Evolutionary conservation across 1,284 basidiomycete genomes (phyloP), one percentile per base, ranked within the genome.

Genomic region (Lignosus rhinocerotis): DNA sequence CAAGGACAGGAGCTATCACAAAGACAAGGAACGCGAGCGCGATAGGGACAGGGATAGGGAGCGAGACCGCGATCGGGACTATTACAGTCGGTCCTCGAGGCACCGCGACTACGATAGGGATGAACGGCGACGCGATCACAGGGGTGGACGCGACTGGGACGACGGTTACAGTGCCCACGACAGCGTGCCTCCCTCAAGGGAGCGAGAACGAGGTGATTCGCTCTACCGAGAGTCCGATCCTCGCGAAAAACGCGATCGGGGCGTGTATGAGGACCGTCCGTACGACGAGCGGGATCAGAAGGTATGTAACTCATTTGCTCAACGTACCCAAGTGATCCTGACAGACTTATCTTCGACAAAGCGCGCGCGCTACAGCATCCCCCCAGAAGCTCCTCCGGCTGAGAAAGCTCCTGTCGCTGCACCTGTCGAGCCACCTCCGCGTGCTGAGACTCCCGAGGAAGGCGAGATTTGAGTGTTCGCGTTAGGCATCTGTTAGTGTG

Each of bases 381-480:
- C 70, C 12, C 69, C 67, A 9, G 75, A 68, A 31, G 62, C 57
- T 5, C 60, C 62, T 2, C 46, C 62, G 9, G 67, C 51, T 53
- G 58, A 65, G 42, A 67, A 68, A 53, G 36, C 36, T 5, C 34
- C 53, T 32, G 59, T 59, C 25, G 25, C 25, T 16, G 60, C 64
- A 8, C 70, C 69, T 53, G 79, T 61, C 58, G 84, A 75, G 46
- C 72, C 69, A 47, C 67, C 69, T 3, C 71, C 65, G 31, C 71
- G 82, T 38, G 82, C 76, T 43, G 83, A 92, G 67, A 90, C 86
- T 41, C 90, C 90, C 7, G 90, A 92, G 75, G 90, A 92, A 71
- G 90, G 90, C 21, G 90, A 92, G 69, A 92, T 92, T 68, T 92
- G 63, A 78, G 46, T 42, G n/a, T 21, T 25, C 21, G 32, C n/a